These are phyloP conservation scores for Epichloe sibirici DNA, from an alignment of 2,329 filamentous ascomycete genomes.

Conservation along the genomic window DNA sequence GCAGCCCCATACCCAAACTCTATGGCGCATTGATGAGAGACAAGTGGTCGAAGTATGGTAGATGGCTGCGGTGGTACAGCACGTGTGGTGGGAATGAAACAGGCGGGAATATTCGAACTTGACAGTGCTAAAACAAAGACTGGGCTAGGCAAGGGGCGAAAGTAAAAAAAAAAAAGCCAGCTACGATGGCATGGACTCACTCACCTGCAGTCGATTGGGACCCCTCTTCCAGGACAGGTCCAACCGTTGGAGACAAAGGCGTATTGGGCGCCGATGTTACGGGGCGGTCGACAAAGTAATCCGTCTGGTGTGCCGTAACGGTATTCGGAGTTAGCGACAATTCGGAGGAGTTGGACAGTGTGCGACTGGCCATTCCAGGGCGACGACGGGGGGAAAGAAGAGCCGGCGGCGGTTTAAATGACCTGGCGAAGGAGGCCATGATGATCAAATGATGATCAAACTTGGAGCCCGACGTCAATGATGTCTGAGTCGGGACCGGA, in stretches of 20 bases:
- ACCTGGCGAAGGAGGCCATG: constrained; percentile 38
- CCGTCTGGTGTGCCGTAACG: constrained; percentile 11
- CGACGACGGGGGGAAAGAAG: constrained; percentile 31
- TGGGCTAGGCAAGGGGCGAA: background rate
- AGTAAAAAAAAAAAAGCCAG: background rate
- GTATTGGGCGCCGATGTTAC: constrained; percentile 17
- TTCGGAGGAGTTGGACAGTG: constrained; percentile 35
- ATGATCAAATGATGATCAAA: background rate
- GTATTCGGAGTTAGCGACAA: constrained; percentile 22
- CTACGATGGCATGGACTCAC: background rate
- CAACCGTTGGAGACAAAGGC: constrained; percentile 8
- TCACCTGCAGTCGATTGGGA: constrained; percentile 1
- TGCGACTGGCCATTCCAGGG: constrained; percentile 30
- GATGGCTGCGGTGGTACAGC: background rate
- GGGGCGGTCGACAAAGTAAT: constrained; percentile 18
- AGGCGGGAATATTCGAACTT: background rate
- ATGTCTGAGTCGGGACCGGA: background rate
- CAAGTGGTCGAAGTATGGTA: background rate
- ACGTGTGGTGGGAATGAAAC: background rate
- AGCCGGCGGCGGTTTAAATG: constrained; percentile 33
- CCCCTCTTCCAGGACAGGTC: constrained; percentile 2
- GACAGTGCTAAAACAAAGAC: background rate
- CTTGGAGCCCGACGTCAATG: background rate
- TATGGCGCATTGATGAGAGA: background rate
- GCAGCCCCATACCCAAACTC: background rate